Percentiles rank a stretch among this genome's conserved stretches.
These are phyloP conservation scores for Claviceps sp. DNA, from an alignment of 2,329 filamentous ascomycete species.

Conservation along the genomic window DNA sequence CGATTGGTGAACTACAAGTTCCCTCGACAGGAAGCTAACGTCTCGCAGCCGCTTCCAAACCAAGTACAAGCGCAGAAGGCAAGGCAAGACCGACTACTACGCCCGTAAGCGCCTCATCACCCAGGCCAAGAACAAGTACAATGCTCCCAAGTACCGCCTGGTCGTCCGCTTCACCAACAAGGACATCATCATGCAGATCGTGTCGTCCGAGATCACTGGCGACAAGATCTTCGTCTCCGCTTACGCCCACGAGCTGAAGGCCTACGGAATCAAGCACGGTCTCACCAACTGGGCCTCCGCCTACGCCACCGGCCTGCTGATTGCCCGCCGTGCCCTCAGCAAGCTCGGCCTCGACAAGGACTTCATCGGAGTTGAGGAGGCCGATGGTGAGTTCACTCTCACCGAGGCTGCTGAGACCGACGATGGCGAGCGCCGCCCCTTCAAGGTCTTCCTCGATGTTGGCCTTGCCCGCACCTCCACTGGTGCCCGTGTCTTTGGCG, in stretches of 20 bases:
- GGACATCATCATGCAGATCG: slow-evolving; percentile 97
- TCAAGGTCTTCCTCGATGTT: slow-evolving; percentile 98
- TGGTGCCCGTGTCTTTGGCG: slow-evolving; percentile 96
- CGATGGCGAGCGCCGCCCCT: slow-evolving; percentile 88
- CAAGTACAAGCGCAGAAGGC: slow-evolving; percentile 95
- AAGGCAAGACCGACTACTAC: slow-evolving; percentile 99
- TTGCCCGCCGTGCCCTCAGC: slow-evolving; percentile 90
- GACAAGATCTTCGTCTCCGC: slow-evolving; percentile 93
- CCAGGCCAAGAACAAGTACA: slow-evolving; percentile 99
- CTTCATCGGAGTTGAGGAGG: slow-evolving; percentile 93
- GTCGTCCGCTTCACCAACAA: slow-evolving; percentile 99
- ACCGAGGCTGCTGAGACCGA: slow-evolving; percentile 89
- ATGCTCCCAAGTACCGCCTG: slow-evolving; percentile 98
- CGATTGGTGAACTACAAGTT: neutral
- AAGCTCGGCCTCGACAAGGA: slow-evolving; percentile 92
- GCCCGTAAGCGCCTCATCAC: slow-evolving; percentile 98
- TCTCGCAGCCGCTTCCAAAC: slow-evolving; percentile 89
- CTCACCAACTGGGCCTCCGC: slow-evolving; percentile 99
- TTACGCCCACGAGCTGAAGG: slow-evolving; percentile 94
- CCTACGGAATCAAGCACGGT: slow-evolving; percentile 95
- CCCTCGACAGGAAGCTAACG: neutral
- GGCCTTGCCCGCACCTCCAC: slow-evolving; percentile 95
- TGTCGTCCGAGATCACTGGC: slow-evolving; percentile 88
- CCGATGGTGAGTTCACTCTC: slow-evolving; percentile 88
- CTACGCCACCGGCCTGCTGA: slow-evolving; percentile 90